Evolutionary conservation across 2,329 filamentous ascomycete genomes (phyloP).

Genomic region (Aspergillus costaricaensis): DNA sequence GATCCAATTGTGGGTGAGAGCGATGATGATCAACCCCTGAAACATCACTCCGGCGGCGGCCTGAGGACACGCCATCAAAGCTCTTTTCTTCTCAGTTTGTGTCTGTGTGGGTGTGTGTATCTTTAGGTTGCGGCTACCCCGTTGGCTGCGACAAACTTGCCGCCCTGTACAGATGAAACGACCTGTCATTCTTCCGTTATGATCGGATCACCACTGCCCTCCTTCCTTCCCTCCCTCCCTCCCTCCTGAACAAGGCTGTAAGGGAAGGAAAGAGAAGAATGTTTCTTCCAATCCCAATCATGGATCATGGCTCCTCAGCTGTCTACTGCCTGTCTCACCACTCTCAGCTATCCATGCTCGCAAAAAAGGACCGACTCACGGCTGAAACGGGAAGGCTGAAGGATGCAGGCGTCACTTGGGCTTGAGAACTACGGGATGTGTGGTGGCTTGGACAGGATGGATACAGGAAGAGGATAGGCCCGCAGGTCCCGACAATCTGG

Average conservation of each 20-base stretch:
- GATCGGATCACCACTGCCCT: neutral
- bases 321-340: neutral
- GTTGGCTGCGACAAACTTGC: slow-evolving; percentile 1
- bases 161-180: slow-evolving; percentile 19
- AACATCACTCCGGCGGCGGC: neutral
- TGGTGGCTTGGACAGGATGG: neutral
- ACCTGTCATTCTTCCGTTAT: slow-evolving; percentile 19
- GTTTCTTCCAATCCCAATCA: neutral
- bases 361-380: neutral
- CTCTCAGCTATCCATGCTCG: slow-evolving; percentile 13
- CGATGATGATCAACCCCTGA: slow-evolving; percentile 14
- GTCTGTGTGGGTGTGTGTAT: neutral
- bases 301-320: neutral
- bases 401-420: neutral
- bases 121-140: slow-evolving; percentile 4
- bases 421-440: neutral
- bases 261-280: slow-evolving; percentile 8
- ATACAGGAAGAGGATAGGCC: slow-evolving; percentile 2
- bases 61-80: neutral
- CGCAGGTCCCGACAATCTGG: slow-evolving; percentile 24
- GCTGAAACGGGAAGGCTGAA: slow-evolving; percentile 1
- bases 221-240: neutral
- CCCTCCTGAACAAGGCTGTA: slow-evolving; percentile 20
- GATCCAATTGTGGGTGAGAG: slow-evolving; percentile 2
- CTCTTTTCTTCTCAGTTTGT: no score